Evolutionary conservation across 768 basidiomycete species (phyloP), one percentile per base, ranked within the genome.

Genomic region (Leccinum ochraceum): DNA sequence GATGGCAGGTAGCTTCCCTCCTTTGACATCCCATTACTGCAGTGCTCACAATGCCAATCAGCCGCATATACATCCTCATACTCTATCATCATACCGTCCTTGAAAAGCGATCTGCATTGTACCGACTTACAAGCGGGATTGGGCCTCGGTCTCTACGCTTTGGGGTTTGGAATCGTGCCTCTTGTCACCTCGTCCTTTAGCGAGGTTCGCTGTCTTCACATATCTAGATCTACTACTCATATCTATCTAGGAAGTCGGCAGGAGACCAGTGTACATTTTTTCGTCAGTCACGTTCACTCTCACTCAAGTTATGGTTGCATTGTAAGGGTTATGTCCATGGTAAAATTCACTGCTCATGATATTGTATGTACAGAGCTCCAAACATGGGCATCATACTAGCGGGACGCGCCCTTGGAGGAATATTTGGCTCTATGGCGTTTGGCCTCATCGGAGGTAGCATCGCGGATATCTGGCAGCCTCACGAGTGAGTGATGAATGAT

Each of bases 151-250:
- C 73, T 86, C 26, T 89, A 80, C 65, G 76, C 81, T 0, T 63
- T 89, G 6, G 87, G 86, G 0, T 89, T 86, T 59, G 87, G 80
- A 1, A 32, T 88, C 7, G 69, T 84, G 9, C 87, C 88, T 0
- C 80, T 89, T 0, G 70, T 89, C 20, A 81, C 85, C 1, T 84
- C 88, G 4, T 82, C 87, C 0, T 83, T 89, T 68, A 88, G 86
- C 68, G 88, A 90, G 69, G 70, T 72, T 28, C 11, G 68, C 6
- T 9, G 1, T 37, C 28, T 3, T 37, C 6, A 10, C 20, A 42
- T 50, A 11, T 2, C 7, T 39, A 20, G 3, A 30, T 53, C 17
- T 5, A 14, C 2, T 14, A 5, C 57, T 63, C 50, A 64, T 4
- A 8, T 37, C 17, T 3, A 4, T 52, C 6, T 26, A 90, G 71